These are phyloP conservation scores for Exophiala mesophila DNA, from an alignment of 2,329 filamentous ascomycete genomes.

Conservation along the genomic window DNA sequence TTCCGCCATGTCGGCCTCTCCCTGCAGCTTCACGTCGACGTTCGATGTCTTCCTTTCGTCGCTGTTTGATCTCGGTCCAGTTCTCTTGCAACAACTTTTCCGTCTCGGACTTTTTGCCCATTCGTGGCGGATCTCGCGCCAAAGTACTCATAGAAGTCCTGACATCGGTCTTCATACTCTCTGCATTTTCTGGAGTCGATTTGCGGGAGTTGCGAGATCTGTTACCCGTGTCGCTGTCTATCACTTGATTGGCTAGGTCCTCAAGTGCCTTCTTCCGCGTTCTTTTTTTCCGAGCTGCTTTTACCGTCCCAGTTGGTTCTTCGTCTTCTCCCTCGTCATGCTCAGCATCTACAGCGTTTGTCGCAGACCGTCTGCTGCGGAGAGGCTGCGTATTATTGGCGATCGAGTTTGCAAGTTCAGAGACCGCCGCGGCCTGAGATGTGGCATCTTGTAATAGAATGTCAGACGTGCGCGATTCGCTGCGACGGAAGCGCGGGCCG, in stretches of 20 bases:
- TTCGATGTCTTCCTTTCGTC: slow-evolving; percentile 35
- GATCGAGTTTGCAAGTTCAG: slow-evolving; percentile 22
- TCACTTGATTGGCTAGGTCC: slow-evolving; percentile 13
- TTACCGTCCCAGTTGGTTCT: background rate
- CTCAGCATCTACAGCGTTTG: slow-evolving; percentile 3
- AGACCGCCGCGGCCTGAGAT: slow-evolving; percentile 16
- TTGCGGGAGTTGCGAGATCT: slow-evolving; percentile 12
- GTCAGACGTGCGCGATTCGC: slow-evolving; percentile 21
- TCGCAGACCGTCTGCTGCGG: slow-evolving; percentile 1
- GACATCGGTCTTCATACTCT: slow-evolving; percentile 49
- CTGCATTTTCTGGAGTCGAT: slow-evolving; percentile 41
- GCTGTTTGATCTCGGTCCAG: slow-evolving; percentile 48
- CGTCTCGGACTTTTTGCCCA: slow-evolving; percentile 53
- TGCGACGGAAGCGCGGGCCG: slow-evolving; percentile 13
- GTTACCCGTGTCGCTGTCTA: slow-evolving; percentile 12
- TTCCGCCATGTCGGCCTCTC: slow-evolving; percentile 18
- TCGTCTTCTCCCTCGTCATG: slow-evolving; percentile 2
- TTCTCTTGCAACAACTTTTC: slow-evolving; percentile 57
- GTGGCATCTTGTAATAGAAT: slow-evolving; percentile 20
- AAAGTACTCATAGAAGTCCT: slow-evolving; percentile 56
- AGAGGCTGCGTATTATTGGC: slow-evolving; percentile 14
- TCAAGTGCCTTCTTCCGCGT: slow-evolving; percentile 6
- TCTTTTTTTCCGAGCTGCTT: slow-evolving; percentile 6
- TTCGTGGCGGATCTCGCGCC: slow-evolving; percentile 45
- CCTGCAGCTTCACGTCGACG: slow-evolving; percentile 29